Base-by-base conservation (phyloP, 2,329 filamentous ascomycete species). In the Cladophialophora psammophila region DNA sequence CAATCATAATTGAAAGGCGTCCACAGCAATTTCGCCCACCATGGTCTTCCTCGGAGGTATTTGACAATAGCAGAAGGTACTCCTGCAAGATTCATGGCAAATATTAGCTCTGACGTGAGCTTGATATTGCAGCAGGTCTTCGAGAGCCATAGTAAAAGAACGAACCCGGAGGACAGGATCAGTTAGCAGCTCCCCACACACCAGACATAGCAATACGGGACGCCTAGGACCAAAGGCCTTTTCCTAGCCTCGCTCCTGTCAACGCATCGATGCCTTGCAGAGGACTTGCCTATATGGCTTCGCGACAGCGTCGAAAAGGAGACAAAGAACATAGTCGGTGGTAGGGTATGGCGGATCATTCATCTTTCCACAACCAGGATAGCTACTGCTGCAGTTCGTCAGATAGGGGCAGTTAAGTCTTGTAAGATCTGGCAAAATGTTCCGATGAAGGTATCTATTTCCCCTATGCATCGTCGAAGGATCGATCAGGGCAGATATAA, bases 1-100 rank as follows among this genome's bases (percentile, higher is more conserved):
- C n/a, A 48, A 48, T 48, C 42, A 48, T n/a, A 18, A 8, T 48
- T 48, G 42, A 48, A 48, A 40, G 42, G 42, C 10, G 18, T 48
- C 42, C 42, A 48, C 8, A 20, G 1, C 2, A n/a, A 20, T 20
- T 18, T 48, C 42, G 6, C 5, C 42, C 42, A 48, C 20, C n/a
- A 20, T 8, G n/a, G 7, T 48, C 42, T 20, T 12, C 42, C 15
- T 42, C 15, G 38, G 38, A 42, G 12, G 13, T 42, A 42, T 42
- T 42, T 7, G 42, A 20, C 1, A 48, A 10, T n/a, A 48, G 10
- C n/a, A 12, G n/a, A 20, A 2, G 8, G 5, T 48, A 4, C n/a
- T 20, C 40, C 7, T 18, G 42, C 18, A 48, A 48, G 42, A 20
- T 8, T 20, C 18, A n/a, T 18, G 6, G 42, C n/a, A 48, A n/a